Evolutionary conservation across 306 rosid genomes (phyloP).

Genomic region (Ochetophila trinervis): DNA sequence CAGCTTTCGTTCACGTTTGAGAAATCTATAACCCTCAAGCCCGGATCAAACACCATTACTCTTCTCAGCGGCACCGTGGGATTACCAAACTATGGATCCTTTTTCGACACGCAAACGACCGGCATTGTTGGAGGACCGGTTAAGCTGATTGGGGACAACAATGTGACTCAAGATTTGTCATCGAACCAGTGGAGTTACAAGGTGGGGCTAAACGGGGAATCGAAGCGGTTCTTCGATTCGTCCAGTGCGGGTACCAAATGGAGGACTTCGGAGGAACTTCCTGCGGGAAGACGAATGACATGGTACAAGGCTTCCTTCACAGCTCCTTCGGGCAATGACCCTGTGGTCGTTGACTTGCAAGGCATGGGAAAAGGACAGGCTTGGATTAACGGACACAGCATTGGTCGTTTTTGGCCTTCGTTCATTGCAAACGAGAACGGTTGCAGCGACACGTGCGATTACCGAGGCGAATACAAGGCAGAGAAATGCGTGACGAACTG

Average conservation of each 20-base stretch:
- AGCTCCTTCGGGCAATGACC: slow-evolving; percentile 25
- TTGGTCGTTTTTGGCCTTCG: slow-evolving; percentile 44
- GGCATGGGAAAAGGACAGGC: slow-evolving; percentile 41
- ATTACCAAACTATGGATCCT: slow-evolving; percentile 4
- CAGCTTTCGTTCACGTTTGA: not conserved
- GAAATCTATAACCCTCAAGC: not conserved
- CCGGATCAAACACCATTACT: not conserved
- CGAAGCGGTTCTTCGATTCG: not conserved
- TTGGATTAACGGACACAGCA: slow-evolving; percentile 42
- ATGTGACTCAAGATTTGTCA: slow-evolving; percentile 9
- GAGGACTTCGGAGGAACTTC: not conserved
- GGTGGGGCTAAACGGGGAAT: slow-evolving; percentile 19
- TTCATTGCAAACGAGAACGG: slow-evolving; percentile 8
- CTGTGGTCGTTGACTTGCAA: slow-evolving; percentile 32
- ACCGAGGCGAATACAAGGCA: slow-evolving; percentile 14
- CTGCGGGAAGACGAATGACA: not conserved
- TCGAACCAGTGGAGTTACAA: slow-evolving; percentile 7
- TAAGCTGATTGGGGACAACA: not conserved
- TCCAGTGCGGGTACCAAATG: not conserved
- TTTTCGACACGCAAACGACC: not conserved
- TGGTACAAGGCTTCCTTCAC: slow-evolving; percentile 12
- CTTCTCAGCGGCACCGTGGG: slow-evolving; percentile 20
- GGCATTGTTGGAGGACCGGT: slow-evolving; percentile 16
- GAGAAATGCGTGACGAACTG: slow-evolving; percentile 17
- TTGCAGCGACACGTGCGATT: slow-evolving; percentile 28